phyloP scores from a whole-genome alignment of 345 rosid genomes.

The Theobroma cacao region DNA sequence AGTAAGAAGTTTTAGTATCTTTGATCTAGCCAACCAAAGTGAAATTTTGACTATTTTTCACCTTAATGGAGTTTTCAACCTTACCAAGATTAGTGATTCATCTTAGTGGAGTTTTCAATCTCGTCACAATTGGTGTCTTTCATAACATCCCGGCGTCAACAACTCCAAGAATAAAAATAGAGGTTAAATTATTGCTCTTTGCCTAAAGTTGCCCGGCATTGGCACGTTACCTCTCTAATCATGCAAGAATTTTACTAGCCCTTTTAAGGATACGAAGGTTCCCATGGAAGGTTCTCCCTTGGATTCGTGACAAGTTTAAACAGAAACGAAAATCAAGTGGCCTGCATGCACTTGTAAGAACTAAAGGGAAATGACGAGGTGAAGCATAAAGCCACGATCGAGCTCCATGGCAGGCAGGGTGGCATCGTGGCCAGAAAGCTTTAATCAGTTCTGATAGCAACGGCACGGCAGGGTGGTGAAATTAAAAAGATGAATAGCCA shows the following conservation, averaged over 20 bases:
- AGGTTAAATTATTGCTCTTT: background rate
- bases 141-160: no score
- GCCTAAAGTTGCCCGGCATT: background rate
- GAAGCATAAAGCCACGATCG: background rate
- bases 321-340: background rate
- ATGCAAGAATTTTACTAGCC: background rate
- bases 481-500: background rate
- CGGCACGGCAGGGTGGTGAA: background rate
- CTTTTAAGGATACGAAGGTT: no score
- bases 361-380: background rate
- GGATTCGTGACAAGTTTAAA: background rate
- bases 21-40: no score
- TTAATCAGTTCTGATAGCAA: background rate
- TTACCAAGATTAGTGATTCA: no score
- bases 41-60: no score
- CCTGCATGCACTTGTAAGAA: background rate
- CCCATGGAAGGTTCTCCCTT: no score
- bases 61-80: no score
- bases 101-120: no score
- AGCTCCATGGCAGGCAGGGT: background rate
- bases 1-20: no score
- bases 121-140: background rate
- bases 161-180: background rate
- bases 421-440: background rate
- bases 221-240: background rate